Conservation (phyloP, 106 monocot genomes). For the Phalaenopsis aphrodite region DNA sequence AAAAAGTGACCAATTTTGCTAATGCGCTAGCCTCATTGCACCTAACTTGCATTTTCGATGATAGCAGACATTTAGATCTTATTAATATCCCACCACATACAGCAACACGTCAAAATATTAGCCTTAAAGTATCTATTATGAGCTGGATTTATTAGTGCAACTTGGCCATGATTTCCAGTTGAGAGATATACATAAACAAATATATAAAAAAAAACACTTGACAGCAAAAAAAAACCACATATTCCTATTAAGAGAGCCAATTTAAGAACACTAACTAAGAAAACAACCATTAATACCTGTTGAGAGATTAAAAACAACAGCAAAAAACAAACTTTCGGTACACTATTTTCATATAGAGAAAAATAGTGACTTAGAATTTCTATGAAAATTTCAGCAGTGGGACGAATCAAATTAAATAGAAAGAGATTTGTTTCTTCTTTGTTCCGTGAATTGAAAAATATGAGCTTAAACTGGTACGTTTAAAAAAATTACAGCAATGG, state of each 20-base stretch:
- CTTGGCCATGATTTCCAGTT: not conserved
- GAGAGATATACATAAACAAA: not conserved
- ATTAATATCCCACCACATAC: not conserved
- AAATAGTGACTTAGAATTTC: not conserved
- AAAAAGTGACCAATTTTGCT: too few relatives aligned
- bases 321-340: not conserved
- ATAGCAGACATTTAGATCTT: too few relatives aligned
- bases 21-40: too few relatives aligned
- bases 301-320: not conserved
- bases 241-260: not conserved
- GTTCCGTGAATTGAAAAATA: not conserved
- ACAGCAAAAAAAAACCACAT: not conserved
- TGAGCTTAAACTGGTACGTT: not conserved
- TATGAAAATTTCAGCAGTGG: not conserved
- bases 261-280: not conserved
- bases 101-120: not conserved
- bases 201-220: not conserved
- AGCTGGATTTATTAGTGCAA: not conserved
- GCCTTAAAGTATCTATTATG: not conserved
- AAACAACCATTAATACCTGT: not conserved
- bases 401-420: not conserved
- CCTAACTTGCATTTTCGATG: too few relatives aligned
- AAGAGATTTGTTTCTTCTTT: not conserved
- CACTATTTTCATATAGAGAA: not conserved
- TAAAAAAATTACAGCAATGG: constrained; percentile 3